Evolutionary conservation across 1,139 yeast species (phyloP), one percentile per base, ranked within the genome.

Genomic region (Petasospora rhodanensis): DNA sequence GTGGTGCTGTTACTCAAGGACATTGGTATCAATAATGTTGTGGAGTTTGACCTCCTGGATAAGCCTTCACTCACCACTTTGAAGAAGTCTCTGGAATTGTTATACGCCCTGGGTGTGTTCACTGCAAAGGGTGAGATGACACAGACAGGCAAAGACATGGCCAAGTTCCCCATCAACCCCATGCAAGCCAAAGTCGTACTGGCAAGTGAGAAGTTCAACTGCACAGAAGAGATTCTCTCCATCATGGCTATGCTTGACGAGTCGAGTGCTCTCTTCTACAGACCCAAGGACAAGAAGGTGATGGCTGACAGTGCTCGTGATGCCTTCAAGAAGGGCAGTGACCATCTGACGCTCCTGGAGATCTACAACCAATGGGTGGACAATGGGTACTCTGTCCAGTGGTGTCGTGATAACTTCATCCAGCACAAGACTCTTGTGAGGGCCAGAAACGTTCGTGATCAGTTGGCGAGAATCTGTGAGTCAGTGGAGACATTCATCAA

Each of bases 161-260:
- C 95, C 3, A 95, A 84, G 49, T 85, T 91, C 46, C 98, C 98
- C 0, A 71, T 89, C 6, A 95, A 85, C 48, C 96, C 96, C 3
- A 83, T 83, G 78, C 70, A 85, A 46, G 80, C 96, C 10, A 84
- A 82, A 55, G 73, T 84, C 2, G 58, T 91, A 18, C 46, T 89
- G 2, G 69, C 79, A 1, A 77, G 93, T 40, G 70, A 71, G 4
- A 67, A 68, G 40, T 70, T 66, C 35, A 67, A 71, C 0, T 85
- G 89, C 35, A 66, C 76, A 2, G 70, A 70, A 2, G 86, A 83
- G 33, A 74, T 87, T 0, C 49, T 84, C 5, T 73, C 86, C 0
- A 73, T 89, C 6, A 73, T 86, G 9, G 66, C 96, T 0, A 81
- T 89, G 86, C 61, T 91, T 12, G 89, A 87, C 14, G 98, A 89